A percentile compares a stretch with the other conserved stretches of the same genome.
Conservation (phyloP, 352 stramenopile species). For the Phytophthora sp. region DNA sequence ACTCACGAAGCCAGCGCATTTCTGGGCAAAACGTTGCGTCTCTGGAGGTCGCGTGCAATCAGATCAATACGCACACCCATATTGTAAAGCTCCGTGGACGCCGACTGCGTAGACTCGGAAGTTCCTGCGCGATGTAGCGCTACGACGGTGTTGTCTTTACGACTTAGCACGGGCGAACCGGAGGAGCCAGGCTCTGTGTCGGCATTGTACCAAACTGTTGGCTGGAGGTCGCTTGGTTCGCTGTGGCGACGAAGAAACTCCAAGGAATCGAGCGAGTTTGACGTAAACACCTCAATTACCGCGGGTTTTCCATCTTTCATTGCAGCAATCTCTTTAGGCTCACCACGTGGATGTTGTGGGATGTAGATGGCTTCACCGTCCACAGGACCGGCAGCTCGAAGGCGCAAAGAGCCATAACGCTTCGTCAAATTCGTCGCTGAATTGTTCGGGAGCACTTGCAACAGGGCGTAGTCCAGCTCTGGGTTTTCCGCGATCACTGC, state of each 20-base stretch:
- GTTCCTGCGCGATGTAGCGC: slow-evolving; percentile 67
- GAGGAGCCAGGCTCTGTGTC: slow-evolving; percentile 76
- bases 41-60: slow-evolving; percentile 36
- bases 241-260: slow-evolving; percentile 16
- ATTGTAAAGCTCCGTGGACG: slow-evolving; percentile 38
- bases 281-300: slow-evolving; percentile 40
- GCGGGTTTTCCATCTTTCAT: slow-evolving; percentile 50
- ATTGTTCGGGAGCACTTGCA: slow-evolving; percentile 50
- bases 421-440: slow-evolving; percentile 35
- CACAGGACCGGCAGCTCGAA: slow-evolving; percentile 46
- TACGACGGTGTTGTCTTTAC: slow-evolving; percentile 67
- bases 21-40: slow-evolving; percentile 31
- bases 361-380: slow-evolving; percentile 70
- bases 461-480: slow-evolving; percentile 63
- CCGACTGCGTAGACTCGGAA: slow-evolving; percentile 41
- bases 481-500: slow-evolving; percentile 47
- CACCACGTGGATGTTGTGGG: slow-evolving; percentile 65
- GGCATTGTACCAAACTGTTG: slow-evolving; percentile 69
- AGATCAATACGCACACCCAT: slow-evolving; percentile 40
- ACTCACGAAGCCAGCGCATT: slow-evolving; percentile 27
- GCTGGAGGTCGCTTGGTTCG: slow-evolving; percentile 29
- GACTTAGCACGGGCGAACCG: slow-evolving; percentile 64
- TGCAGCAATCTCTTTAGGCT: slow-evolving; percentile 64
- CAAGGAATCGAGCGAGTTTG: slow-evolving; percentile 4
- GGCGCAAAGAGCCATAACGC: slow-evolving; percentile 58